Percentiles rank a stretch among this genome's conserved stretches.
Evolutionary conservation across 306 rosid genomes (phyloP).

Genomic region (Glycyrrhiza uralensis): DNA sequence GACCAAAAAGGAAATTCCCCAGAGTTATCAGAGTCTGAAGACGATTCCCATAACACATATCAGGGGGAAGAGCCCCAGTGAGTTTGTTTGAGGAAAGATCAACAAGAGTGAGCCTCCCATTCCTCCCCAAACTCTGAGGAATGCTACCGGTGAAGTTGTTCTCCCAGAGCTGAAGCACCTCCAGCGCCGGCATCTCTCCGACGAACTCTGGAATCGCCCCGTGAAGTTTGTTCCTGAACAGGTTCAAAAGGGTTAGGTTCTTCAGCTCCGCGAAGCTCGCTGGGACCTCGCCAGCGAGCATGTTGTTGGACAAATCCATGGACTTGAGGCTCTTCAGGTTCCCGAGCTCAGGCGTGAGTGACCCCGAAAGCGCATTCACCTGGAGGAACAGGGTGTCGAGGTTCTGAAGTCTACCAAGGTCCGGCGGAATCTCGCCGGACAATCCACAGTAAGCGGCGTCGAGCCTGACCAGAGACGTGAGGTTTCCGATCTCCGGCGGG

Average conservation of each 20-base stretch:
- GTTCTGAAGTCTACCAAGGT: conserved; percentile 60
- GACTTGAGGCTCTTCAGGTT: conserved; percentile 60
- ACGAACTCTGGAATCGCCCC: conserved; percentile 88
- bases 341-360: conserved; percentile 69
- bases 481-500: conserved; percentile 76
- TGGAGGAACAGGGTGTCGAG: conserved; percentile 83
- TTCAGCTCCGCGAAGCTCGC: conserved; percentile 55
- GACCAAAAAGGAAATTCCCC: conserved; percentile 72
- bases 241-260: conserved; percentile 72
- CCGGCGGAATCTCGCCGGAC: conserved; percentile 79
- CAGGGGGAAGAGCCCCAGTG: conserved; percentile 72
- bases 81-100: conserved; percentile 87
- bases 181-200: conserved; percentile 67
- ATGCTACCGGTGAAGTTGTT: conserved; percentile 84
- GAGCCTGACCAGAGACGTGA: conserved; percentile 55
- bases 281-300: conserved; percentile 74
- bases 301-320: conserved; percentile 85
- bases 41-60: conserved; percentile 66
- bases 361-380: conserved; percentile 79
- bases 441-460: conserved; percentile 86
- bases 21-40: conserved; percentile 80
- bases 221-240: conserved; percentile 83
- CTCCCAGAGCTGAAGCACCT: conserved; percentile 91
- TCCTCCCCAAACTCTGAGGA: conserved; percentile 68
- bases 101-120: conserved; percentile 65